These are phyloP conservation scores for Pulicaria dysenterica DNA, from an alignment of 129 eudicot genomes.

Conservation along the genomic window DNA sequence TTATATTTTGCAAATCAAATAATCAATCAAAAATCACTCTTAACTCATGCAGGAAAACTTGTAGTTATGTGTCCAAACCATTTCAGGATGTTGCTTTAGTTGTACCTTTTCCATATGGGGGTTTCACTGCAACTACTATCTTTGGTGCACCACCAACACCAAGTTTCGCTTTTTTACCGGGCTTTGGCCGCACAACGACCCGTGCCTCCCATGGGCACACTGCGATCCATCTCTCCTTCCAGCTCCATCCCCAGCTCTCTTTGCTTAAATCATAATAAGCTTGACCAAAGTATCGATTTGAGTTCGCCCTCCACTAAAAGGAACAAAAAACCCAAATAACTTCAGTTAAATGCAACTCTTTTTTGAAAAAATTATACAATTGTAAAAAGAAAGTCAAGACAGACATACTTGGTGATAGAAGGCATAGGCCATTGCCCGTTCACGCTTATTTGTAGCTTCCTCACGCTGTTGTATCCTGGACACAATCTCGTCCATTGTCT, in stretches of 20 bases:
- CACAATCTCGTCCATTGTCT: conserved; percentile 65
- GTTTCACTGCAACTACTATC: conserved; percentile 44
- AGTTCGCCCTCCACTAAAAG: conserved; percentile 61
- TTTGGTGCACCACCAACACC: conserved; percentile 30
- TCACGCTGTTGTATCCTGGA: conserved; percentile 61
- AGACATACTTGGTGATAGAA: conserved; percentile 56
- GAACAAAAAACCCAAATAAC: neutral
- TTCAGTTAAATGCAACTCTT: neutral
- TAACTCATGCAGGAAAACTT: conserved; percentile 22
- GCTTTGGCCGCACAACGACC: conserved; percentile 36
- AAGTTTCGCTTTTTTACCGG: conserved; percentile 33
- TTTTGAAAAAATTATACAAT: too few species aligned
- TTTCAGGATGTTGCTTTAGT: conserved; percentile 30
- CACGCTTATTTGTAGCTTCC: conserved; percentile 61
- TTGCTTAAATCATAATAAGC: conserved; percentile 62
- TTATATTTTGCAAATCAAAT: conserved; percentile 33
- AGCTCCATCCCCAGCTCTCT: conserved; percentile 75
- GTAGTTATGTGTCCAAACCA: conserved; percentile 3
- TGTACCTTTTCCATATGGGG: conserved; percentile 41
- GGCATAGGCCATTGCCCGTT: conserved; percentile 68
- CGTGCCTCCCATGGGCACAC: conserved; percentile 68
- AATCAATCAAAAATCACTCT: conserved; percentile 14
- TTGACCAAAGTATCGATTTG: conserved; percentile 54
- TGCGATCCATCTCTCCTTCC: conserved; percentile 69
- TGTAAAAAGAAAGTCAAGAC: neutral